Evolutionary conservation across 2,329 filamentous ascomycete genomes (phyloP).

Genomic region (Colletotrichum endophyticum): DNA sequence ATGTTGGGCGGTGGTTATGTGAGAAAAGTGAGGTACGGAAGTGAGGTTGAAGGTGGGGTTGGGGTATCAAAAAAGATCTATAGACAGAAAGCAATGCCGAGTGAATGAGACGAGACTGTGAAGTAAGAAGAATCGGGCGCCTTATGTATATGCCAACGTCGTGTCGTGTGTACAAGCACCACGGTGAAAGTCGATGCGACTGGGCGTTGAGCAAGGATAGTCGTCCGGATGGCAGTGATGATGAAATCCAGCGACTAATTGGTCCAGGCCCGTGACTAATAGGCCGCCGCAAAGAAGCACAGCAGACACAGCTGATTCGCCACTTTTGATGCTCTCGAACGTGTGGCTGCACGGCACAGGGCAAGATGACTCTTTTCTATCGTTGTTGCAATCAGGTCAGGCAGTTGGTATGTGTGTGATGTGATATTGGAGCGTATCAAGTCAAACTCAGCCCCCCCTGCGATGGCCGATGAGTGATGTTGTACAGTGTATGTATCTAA

Average conservation of each 20-base stretch:
- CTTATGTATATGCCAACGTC: not conserved
- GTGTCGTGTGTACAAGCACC: not conserved
- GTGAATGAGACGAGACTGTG: not conserved
- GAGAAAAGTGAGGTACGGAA: not conserved
- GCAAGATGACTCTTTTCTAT: not conserved
- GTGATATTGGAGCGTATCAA: not conserved
- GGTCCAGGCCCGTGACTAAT: conserved; percentile 12
- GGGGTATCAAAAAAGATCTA: conserved; percentile 13
- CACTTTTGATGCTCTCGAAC: not conserved
- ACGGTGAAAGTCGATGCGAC: not conserved
- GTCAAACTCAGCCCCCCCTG: not conserved
- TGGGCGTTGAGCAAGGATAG: not conserved
- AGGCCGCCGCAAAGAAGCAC: not conserved
- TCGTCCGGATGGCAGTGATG: not conserved
- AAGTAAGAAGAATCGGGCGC: not conserved
- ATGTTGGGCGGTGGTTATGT: conserved; percentile 52
- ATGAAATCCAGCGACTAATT: not conserved
- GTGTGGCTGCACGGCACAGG: not conserved
- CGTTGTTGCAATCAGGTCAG: not conserved
- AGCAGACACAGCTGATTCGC: conserved; percentile 1
- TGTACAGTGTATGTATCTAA: conserved; percentile 13
- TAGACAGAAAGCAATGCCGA: conserved; percentile 2
- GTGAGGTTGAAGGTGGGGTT: not conserved
- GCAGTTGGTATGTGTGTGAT: not conserved
- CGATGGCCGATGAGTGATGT: not conserved